These are phyloP conservation scores for Gyrodon lividus DNA, from an alignment of 768 basidiomycete genomes.

Conservation along the genomic window DNA sequence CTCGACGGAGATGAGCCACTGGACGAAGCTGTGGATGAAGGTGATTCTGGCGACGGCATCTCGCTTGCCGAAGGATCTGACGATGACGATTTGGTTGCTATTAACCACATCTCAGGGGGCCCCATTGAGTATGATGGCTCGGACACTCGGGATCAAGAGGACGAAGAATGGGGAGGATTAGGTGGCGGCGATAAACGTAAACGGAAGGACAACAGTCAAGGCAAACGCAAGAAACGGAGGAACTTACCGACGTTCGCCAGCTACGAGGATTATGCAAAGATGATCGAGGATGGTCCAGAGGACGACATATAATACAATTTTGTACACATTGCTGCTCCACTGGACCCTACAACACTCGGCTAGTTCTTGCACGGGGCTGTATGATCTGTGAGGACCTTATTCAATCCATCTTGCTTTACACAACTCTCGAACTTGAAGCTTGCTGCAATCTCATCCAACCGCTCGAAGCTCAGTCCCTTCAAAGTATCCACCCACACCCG, in stretches of 20 bases:
- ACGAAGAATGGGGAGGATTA: constrained; percentile 37
- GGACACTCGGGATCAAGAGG: constrained; percentile 32
- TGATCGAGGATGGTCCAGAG: constrained; percentile 66
- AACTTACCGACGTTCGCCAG: constrained; percentile 80
- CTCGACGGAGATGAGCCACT: constrained; percentile 29
- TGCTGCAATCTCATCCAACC: constrained; percentile 40
- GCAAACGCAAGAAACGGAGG: constrained; percentile 64
- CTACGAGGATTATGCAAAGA: constrained; percentile 81
- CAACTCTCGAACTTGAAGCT: constrained; percentile 45
- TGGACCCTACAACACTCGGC: neutral
- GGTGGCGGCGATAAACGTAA: constrained; percentile 54
- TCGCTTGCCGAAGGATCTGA: constrained; percentile 67
- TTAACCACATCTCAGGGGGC: constrained; percentile 53
- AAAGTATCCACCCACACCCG: constrained; percentile 36
- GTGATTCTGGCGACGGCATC: constrained; percentile 43
- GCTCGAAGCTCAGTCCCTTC: constrained; percentile 30
- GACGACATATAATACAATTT: constrained; percentile 20
- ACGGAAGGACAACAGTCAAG: constrained; percentile 38
- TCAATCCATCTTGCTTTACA: constrained; percentile 27
- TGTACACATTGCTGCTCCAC: neutral
- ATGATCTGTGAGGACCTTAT: constrained; percentile 13
- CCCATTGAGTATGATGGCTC: constrained; percentile 63
- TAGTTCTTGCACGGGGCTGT: neutral
- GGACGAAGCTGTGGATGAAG: constrained; percentile 28
- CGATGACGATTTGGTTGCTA: constrained; percentile 64